Evolutionary conservation across 169 alveolate species (phyloP).

Genomic region (Fabrea salina): DNA sequence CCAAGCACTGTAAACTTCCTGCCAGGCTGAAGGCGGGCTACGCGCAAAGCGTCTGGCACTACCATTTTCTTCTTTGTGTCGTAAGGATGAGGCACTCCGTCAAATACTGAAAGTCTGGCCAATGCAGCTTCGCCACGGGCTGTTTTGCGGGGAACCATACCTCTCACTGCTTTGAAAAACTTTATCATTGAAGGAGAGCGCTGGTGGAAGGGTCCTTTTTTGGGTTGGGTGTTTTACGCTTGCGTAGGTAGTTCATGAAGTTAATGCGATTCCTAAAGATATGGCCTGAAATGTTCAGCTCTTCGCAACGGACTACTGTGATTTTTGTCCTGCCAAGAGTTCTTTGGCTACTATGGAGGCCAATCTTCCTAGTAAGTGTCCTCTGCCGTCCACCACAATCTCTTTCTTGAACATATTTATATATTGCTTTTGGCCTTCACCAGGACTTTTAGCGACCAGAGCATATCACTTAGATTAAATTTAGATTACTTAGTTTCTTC

Average conservation of each 20-base stretch:
- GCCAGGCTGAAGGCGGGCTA: slow-evolving; percentile 78
- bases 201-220: slow-evolving; percentile 89
- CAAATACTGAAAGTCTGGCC: slow-evolving; percentile 90
- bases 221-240: slow-evolving; percentile 96
- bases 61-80: slow-evolving; percentile 91
- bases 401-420: slow-evolving; percentile 78
- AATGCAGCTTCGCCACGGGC: slow-evolving; percentile 97
- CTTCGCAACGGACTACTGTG: slow-evolving; percentile 96
- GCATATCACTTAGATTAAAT: too few species aligned
- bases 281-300: slow-evolving; percentile 95
- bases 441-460: too few species aligned
- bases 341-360: slow-evolving; percentile 99
- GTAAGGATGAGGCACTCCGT: slow-evolving; percentile 94
- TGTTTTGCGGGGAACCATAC: slow-evolving; percentile 99
- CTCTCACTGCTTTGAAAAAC: slow-evolving; percentile 97
- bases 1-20: slow-evolving; percentile 90
- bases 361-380: slow-evolving; percentile 98
- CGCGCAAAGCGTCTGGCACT: slow-evolving; percentile 92
- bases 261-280: slow-evolving; percentile 93
- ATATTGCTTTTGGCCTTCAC: too few species aligned
- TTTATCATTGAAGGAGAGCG: slow-evolving; percentile 92
- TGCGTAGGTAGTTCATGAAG: slow-evolving; percentile 92
- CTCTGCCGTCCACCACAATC: slow-evolving; percentile 96
- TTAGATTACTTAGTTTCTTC: too few species aligned
- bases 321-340: slow-evolving; percentile 96